phyloP scores from a whole-genome alignment of 768 basidiomycete species.

The Wakefieldia striispora region DNA sequence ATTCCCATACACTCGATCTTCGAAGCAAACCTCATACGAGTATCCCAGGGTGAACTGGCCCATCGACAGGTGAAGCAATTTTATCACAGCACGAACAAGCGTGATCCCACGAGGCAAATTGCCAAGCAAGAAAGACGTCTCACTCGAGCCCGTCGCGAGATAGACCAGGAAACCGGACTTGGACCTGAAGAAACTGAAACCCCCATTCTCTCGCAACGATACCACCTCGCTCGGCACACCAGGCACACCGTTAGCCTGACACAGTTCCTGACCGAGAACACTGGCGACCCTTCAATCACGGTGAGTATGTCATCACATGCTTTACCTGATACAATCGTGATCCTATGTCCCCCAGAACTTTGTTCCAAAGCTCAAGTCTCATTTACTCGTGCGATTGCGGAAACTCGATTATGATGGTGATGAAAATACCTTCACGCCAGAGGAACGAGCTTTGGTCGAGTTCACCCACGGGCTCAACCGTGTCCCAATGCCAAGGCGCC shows the following conservation, averaged over 20 bases:
- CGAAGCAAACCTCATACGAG: too few relatives aligned
- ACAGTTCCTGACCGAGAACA: background rate
- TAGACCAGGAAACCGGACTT: background rate
- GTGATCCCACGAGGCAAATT: background rate
- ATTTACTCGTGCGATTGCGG: slow-evolving; percentile 15
- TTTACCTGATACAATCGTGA: too few relatives aligned
- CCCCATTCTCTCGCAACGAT: background rate
- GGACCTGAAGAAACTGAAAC: too few relatives aligned
- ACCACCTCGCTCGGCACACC: background rate
- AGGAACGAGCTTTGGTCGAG: background rate
- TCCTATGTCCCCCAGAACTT: slow-evolving; percentile 15
- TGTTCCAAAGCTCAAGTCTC: slow-evolving; percentile 15
- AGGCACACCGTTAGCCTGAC: background rate
- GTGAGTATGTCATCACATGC: background rate
- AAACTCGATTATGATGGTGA: background rate
- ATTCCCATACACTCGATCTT: too few relatives aligned
- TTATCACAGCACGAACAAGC: background rate
- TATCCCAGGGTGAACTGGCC: background rate
- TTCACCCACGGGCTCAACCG: background rate
- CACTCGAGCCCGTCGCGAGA: background rate
- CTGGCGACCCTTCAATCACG: background rate
- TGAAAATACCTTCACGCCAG: background rate
- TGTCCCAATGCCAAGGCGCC: background rate
- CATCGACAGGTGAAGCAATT: background rate
- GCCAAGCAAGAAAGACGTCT: background rate